These are phyloP conservation scores for Xylaria sp. DNA, from an alignment of 2,329 filamentous ascomycete species.

Conservation along the genomic window DNA sequence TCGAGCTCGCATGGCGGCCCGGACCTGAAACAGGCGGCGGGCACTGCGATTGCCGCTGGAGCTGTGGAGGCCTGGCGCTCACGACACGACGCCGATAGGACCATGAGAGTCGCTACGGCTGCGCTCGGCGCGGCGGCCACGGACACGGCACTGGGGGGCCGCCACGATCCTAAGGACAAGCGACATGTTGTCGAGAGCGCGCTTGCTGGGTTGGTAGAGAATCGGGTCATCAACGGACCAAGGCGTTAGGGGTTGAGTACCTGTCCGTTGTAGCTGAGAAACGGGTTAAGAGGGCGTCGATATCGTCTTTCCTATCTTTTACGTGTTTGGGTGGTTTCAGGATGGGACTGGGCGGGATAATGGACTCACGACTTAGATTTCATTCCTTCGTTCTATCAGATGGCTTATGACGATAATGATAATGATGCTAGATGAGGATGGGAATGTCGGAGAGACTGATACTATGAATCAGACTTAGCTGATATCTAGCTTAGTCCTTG, in stretches of 20 bases:
- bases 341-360: background rate
- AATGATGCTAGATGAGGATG: background rate
- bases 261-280: background rate
- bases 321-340: background rate
- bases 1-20: slow-evolving; percentile 21
- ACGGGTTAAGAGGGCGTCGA: background rate
- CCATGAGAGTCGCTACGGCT: slow-evolving; percentile 44
- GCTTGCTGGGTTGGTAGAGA: slow-evolving; percentile 44
- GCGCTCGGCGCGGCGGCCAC: slow-evolving; percentile 45
- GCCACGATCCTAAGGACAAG: slow-evolving; percentile 35
- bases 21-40: slow-evolving; percentile 42
- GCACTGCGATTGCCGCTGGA: slow-evolving; percentile 43
- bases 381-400: background rate
- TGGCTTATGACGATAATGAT: background rate
- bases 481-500: background rate
- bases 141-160: slow-evolving; percentile 38
- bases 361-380: background rate
- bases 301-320: background rate
- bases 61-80: slow-evolving; percentile 44
- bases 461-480: background rate
- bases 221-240: slow-evolving; percentile 45
- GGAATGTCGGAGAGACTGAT: background rate
- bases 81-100: slow-evolving; percentile 36
- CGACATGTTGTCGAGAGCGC: slow-evolving; percentile 42
- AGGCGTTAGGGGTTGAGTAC: background rate